Conservation (phyloP, 179 eudicot genomes). For the Vitellaria paradoxa region DNA sequence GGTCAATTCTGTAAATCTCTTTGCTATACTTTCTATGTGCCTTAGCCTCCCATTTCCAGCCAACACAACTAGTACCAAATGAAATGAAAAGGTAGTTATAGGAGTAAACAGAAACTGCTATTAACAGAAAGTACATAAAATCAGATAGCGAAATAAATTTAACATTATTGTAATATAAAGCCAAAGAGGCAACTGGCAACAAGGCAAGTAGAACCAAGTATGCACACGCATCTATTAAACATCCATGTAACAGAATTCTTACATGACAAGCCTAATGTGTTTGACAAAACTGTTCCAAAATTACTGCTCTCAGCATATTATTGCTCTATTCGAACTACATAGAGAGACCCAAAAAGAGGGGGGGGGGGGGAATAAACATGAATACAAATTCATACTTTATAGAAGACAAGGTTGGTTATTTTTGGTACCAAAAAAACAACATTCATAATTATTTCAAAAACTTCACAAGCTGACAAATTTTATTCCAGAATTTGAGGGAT, state of each 20-base stretch:
- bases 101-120: neutral
- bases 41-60: conserved; percentile 79
- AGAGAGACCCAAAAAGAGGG: no score
- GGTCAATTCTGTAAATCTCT: conserved; percentile 74
- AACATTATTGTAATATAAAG: neutral
- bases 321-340: neutral
- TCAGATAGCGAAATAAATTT: neutral
- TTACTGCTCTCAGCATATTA: neutral
- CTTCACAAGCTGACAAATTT: neutral
- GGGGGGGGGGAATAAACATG: no score
- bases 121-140: neutral
- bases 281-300: neutral
- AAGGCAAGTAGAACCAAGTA: neutral
- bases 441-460: no score
- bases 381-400: neutral
- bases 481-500: neutral
- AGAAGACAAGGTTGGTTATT: neutral
- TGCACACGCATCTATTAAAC: neutral
- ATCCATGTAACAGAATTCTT: neutral
- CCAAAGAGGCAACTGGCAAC: neutral
- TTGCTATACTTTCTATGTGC: conserved; percentile 49
- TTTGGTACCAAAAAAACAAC: neutral
- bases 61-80: conserved; percentile 42
- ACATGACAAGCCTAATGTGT: neutral
- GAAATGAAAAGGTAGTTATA: conserved; percentile 1